Base-by-base conservation (phyloP, 768 basidiomycete genomes). In the Podaxis carcinomalis region DNA sequence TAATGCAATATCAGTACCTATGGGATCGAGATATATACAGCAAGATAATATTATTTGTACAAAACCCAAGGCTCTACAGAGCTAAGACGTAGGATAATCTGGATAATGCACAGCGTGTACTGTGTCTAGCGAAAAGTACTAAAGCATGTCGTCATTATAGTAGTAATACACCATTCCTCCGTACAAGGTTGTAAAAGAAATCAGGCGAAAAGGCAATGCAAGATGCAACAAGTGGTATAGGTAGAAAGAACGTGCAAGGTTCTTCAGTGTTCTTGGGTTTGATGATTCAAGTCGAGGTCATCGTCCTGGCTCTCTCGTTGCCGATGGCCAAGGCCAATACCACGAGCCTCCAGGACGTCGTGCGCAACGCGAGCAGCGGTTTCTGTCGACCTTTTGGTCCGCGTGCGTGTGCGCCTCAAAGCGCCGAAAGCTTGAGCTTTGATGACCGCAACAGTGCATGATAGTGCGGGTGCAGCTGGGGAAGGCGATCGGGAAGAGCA, bases 361-460 rank as follows among this genome's bases (percentile, higher is more conserved):
- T 90, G 81, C 3, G 91, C 90, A 63, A 89, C 87, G 63, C 85
- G 88, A 35, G 88, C 84, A 40, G 84, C 78, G 21, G 75, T 86
- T 64, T 91, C 91, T 46, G 88, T 82, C 39, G 84, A 75, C 72
- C 84, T 87, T 78, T 89, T 93, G 54, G 83, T 81, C 63, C 88
- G 82, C 46, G 87, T 80, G 61, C 92, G 84, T 57, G 91, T 89
- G 72, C 92, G 81, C 55, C 92, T 87, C 64, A 92, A 77, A 19
- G 90, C 90, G 35, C 92, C 92, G 70, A 93, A 94, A 40, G 92
- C 88, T 70, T 93, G 91, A 46, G 92, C 92, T 75, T 93, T 94
- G 75, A 94, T 92, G 60, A 93, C 91, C 56, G 92, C 92, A 51
- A 94, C 83, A 32, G 92, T 93, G 25, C 89, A 88, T 53, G 88